phyloP scores from a whole-genome alignment of 805 yeast species.

The Sugiyamaella valdiviana region DNA sequence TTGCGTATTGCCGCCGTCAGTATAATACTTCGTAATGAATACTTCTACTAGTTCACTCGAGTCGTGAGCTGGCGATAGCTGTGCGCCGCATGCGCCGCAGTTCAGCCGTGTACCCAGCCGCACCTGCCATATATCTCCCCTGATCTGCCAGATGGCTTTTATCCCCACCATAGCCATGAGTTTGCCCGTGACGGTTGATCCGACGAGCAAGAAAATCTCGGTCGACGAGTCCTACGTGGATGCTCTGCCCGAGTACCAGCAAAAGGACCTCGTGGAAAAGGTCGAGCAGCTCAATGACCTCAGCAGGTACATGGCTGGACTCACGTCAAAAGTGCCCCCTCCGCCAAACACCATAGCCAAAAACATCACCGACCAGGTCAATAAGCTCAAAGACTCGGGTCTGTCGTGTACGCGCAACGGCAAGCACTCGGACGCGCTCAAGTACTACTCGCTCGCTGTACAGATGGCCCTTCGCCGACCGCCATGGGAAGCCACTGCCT shows the following conservation, averaged over 20 bases:
- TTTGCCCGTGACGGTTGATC: slow-evolving; percentile 21
- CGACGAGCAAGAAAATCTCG: slow-evolving; percentile 17
- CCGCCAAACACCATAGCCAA: slow-evolving; percentile 28
- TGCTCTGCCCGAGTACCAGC: slow-evolving; percentile 11
- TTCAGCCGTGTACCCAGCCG: too few relatives aligned
- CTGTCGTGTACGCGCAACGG: slow-evolving; percentile 24
- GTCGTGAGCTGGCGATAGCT: too few relatives aligned
- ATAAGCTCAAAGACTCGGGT: slow-evolving; percentile 33
- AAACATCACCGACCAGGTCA: slow-evolving; percentile 27
- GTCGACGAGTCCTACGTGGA: slow-evolving; percentile 13
- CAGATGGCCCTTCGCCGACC: slow-evolving; percentile 37
- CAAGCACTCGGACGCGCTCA: slow-evolving; percentile 32
- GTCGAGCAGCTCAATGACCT: slow-evolving; percentile 29
- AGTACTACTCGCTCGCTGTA: slow-evolving; percentile 33
- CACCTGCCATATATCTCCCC: too few relatives aligned
- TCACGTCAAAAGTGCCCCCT: slow-evolving; percentile 33
- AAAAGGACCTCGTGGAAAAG: slow-evolving; percentile 20
- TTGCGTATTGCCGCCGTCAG: too few relatives aligned
- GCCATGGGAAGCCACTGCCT: slow-evolving; percentile 34
- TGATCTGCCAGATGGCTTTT: neutral
- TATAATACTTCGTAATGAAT: too few relatives aligned
- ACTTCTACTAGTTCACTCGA: too few relatives aligned
- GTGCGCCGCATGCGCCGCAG: too few relatives aligned
- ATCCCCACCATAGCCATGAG: slow-evolving; percentile 5
- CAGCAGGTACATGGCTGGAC: slow-evolving; percentile 26